Conservation (phyloP, 768 basidiomycete genomes). For the Termitomyces sp. region DNA sequence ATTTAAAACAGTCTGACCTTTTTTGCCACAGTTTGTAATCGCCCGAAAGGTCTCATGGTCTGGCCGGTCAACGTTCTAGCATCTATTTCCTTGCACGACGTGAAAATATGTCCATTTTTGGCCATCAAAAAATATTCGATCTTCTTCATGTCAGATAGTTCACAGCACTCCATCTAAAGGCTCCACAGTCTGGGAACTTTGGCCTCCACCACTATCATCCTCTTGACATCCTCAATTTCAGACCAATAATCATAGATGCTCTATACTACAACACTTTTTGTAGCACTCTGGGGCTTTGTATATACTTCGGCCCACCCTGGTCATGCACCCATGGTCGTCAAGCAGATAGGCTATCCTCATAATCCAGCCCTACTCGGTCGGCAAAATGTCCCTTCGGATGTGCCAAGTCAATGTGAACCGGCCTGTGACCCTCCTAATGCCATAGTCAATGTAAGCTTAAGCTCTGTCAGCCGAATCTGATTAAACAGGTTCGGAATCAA, state of each 20-base stretch:
- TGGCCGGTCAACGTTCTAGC: too few species aligned
- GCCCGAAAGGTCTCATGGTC: background rate
- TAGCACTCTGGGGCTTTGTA: background rate
- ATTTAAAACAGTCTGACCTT: too few species aligned
- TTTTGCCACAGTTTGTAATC: background rate
- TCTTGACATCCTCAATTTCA: background rate
- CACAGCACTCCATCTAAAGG: too few species aligned
- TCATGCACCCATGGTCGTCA: background rate
- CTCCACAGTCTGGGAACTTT: background rate
- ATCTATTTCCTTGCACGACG: background rate
- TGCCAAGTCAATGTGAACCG: conserved; percentile 25
- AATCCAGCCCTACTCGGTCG: conserved; percentile 6
- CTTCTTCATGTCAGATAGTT: too few species aligned
- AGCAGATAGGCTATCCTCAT: background rate
- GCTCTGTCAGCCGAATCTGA: background rate
- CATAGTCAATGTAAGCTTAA: conserved; percentile 14
- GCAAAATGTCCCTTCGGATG: conserved; percentile 17
- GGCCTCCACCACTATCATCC: background rate
- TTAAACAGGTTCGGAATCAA: conserved; percentile 1
- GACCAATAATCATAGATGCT: background rate
- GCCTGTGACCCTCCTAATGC: conserved; percentile 24
- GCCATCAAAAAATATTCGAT: too few species aligned
- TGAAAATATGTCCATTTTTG: background rate
- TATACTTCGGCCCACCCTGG: background rate
- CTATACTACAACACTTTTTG: background rate